These are phyloP conservation scores for Backusella morwellensis DNA, from an alignment of 192 early-diverging fungal species.

Conservation along the genomic window DNA sequence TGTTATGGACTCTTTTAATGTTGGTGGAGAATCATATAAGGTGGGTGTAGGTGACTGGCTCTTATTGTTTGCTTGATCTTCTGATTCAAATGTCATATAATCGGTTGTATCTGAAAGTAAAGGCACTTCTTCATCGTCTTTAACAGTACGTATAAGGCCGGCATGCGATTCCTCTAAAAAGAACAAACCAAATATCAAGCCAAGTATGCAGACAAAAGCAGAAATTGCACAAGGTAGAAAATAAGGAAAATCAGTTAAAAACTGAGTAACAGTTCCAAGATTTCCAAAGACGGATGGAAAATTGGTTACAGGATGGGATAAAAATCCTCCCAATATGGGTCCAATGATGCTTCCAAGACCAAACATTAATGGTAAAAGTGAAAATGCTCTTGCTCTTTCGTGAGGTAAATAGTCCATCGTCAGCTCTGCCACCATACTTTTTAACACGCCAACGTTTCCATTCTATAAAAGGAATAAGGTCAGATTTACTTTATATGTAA, in stretches of 20 bases:
- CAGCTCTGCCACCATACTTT: conserved; percentile 70
- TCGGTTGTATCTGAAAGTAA: background rate
- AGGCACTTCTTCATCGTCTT: background rate
- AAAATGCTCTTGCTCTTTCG: conserved; percentile 54
- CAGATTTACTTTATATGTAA: background rate
- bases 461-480: conserved; percentile 34
- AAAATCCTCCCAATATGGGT: conserved; percentile 62
- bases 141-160: background rate
- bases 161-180: conserved; percentile 53
- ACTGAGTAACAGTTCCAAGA: conserved; percentile 18
- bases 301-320: conserved; percentile 58
- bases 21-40: conserved; percentile 6
- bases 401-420: conserved; percentile 62
- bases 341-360: conserved; percentile 59
- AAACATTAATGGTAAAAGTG: conserved; percentile 59
- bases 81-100: conserved; percentile 10
- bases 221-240: conserved; percentile 70
- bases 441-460: conserved; percentile 68
- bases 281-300: conserved; percentile 52
- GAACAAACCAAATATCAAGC: conserved; percentile 51
- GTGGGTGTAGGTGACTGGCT: conserved; percentile 12
- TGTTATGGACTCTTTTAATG: conserved; percentile 24
- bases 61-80: background rate
- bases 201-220: conserved; percentile 48
- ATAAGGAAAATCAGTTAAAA: conserved; percentile 62